Base-by-base conservation (phyloP, 306 rosid species). In the apple (Malus domestica) region DNA sequence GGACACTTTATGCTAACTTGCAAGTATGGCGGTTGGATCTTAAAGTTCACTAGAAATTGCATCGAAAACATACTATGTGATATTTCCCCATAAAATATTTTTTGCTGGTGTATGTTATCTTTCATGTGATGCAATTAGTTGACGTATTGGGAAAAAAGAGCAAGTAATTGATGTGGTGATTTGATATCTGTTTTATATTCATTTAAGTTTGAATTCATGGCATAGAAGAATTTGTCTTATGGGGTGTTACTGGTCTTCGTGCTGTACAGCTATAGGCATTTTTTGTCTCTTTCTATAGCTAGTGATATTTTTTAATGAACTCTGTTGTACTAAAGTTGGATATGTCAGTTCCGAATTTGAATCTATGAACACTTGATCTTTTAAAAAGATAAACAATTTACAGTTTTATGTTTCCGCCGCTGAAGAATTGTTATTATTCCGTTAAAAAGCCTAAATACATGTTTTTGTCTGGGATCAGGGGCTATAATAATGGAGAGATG, bases 401-500 rank as follows among this genome's bases (percentile, higher is more conserved):
- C n/a, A 22, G 22, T 15, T 55, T 4, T n/a, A 32, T 72, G 66
- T 72, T 33, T 71, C 19, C 76, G 8, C 32, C 1, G 5, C 4
- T 20, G 45, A 20, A 70, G 14, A 14, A 30, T 52, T 46, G n/a
- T 57, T 35, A 20, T 12, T 40, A 22, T 38, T 16, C 5, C 25
- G 22, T 35, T 66, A 60, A 60, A 61, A 61, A 13, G 66, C 35
- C 10, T 73, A 20, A 42, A 46, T 25, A 20, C 49, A 40, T 3
- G 8, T 15, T 30, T 70, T 10, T 49, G 44, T 72, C 38, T 55
- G 74, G 72, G 69, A 49, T 80, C 85, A 80, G 88, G 86, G 54
- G 35, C 58, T 84, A 66, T 81, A 72, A 51, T 79, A 77, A 8
- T 35, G 85, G 70, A 63, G 84, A 72, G 73, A 19, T 15, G 7